Conservation (phyloP, 768 basidiomycete genomes). For the Vishniacozyma victoriae region DNA sequence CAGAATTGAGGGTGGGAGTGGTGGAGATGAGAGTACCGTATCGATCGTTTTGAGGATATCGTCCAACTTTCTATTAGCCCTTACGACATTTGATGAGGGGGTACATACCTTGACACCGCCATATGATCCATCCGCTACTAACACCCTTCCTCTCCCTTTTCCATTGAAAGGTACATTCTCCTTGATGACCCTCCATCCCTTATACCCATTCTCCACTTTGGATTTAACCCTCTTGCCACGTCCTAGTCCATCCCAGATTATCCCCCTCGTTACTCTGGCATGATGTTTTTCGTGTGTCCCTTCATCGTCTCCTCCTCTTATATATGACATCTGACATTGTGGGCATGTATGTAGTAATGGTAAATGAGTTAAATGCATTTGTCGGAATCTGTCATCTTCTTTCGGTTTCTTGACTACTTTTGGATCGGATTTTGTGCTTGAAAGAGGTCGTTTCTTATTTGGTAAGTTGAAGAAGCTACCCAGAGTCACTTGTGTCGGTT, state of each 20-base stretch:
- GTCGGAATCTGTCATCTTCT: no score
- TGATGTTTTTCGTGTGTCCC: constrained; percentile 32
- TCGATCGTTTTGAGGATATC: constrained; percentile 44
- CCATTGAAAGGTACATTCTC: background rate
- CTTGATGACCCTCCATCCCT: constrained; percentile 27
- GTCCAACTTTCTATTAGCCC: constrained; percentile 18
- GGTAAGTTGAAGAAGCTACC: constrained; percentile 8
- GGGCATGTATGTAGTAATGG: constrained; percentile 37
- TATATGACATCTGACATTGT: constrained; percentile 42
- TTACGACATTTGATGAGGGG: background rate
- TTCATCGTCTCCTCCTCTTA: constrained; percentile 40
- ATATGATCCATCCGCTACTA: constrained; percentile 27
- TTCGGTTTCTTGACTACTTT: no score
- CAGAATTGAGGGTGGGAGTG: constrained; percentile 33
- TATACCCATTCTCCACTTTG: constrained; percentile 2
- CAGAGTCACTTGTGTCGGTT: no score
- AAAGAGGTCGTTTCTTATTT: background rate
- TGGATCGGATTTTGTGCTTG: background rate
- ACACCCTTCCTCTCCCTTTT: constrained; percentile 22
- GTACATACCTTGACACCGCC: constrained; percentile 27
- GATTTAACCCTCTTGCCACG: constrained; percentile 11
- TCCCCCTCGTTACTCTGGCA: constrained; percentile 32
- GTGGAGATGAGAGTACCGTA: constrained; percentile 40
- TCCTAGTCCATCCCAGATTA: constrained; percentile 36
- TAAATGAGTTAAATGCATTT: constrained; percentile 32